phyloP scores from a whole-genome alignment of 1,139 yeast genomes.

The Schizosaccharomyces versatilis region DNA sequence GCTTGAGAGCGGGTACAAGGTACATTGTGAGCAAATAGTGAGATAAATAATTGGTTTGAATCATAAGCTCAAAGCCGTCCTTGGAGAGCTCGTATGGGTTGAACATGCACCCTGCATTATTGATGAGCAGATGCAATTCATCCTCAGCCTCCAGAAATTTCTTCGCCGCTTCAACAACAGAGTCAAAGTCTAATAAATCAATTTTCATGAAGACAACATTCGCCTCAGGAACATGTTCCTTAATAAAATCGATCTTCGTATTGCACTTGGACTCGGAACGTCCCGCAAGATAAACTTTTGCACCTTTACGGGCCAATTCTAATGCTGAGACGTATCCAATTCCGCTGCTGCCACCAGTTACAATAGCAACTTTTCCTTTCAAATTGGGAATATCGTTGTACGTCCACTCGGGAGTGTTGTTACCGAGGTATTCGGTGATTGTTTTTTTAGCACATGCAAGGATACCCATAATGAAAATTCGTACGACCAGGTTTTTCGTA shows the following conservation, averaged over 20 bases:
- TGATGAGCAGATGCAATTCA: constrained; percentile 12
- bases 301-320: constrained; percentile 20
- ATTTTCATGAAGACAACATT: constrained; percentile 15
- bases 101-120: constrained; percentile 14
- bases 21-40: constrained; percentile 51
- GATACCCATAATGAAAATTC: too few relatives aligned
- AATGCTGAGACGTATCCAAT: constrained; percentile 13
- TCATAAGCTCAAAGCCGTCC: constrained; percentile 25
- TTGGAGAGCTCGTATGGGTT: constrained; percentile 10
- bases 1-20: constrained; percentile 31
- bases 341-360: constrained; percentile 13
- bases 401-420: constrained; percentile 17
- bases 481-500: too few relatives aligned
- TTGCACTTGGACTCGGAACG: constrained; percentile 22
- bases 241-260: constrained; percentile 20
- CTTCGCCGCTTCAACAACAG: constrained; percentile 11
- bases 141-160: constrained; percentile 10
- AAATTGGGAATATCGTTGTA: constrained; percentile 26
- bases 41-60: constrained; percentile 59
- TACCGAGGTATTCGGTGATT: constrained; percentile 2
- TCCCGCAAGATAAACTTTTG: constrained; percentile 25
- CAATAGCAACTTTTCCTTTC: constrained; percentile 18
- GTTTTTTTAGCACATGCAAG: background rate
- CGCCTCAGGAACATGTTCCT: constrained; percentile 15
- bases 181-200: constrained; percentile 26